Conservation (phyloP, 345 rosid species). For the Citrus unshiu region DNA sequence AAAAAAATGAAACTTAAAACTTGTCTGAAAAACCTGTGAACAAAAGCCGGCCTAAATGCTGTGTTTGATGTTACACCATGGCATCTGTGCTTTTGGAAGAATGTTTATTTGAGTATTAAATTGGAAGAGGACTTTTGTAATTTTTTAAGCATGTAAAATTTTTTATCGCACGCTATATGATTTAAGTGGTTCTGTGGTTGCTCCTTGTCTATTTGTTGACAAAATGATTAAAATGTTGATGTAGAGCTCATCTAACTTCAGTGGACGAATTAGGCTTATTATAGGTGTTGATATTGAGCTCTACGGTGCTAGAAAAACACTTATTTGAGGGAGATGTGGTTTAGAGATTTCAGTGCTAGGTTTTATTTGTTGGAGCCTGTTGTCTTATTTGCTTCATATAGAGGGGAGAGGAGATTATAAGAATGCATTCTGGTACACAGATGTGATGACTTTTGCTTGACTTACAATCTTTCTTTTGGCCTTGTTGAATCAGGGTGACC, state of each 20-base stretch:
- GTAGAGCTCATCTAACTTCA: background rate
- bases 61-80: background rate
- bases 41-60: background rate
- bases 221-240: background rate
- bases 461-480: background rate
- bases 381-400: background rate
- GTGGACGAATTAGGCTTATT: background rate
- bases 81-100: background rate
- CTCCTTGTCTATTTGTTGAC: background rate
- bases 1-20: background rate
- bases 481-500: constrained; percentile 46
- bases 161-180: background rate
- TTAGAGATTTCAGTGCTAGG: background rate
- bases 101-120: no score
- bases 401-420: background rate
- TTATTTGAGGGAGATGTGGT: background rate
- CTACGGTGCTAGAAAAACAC: no score
- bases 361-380: background rate
- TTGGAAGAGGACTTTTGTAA: no score
- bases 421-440: background rate
- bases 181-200: background rate
- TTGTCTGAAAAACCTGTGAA: background rate
- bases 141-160: no score
- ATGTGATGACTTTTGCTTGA: background rate
- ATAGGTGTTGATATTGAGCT: background rate